Conservation (phyloP, 257 asterid species). For the Paulownia fortunei region DNA sequence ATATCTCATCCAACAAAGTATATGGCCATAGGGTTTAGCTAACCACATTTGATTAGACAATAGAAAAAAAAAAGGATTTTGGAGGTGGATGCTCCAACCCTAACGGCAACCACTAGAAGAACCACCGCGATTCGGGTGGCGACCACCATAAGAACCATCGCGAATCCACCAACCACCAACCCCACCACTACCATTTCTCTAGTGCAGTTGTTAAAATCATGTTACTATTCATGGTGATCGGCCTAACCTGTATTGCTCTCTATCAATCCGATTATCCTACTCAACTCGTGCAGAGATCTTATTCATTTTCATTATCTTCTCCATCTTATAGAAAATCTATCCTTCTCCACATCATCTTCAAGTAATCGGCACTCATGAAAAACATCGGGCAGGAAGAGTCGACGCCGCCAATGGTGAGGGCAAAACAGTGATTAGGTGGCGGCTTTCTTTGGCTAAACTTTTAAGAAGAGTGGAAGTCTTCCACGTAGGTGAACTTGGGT, state of each 20-base stretch:
- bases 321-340: too few relatives aligned
- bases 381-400: too few relatives aligned
- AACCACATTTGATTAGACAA: too few relatives aligned
- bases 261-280: slow-evolving; percentile 32
- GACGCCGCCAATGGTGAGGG: too few relatives aligned
- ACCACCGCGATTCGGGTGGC: slow-evolving; percentile 36
- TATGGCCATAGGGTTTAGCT: too few relatives aligned
- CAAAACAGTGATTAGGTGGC: too few relatives aligned
- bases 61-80: slow-evolving; percentile 30
- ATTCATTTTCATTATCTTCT: neutral
- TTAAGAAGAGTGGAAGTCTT: neutral
- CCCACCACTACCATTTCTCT: slow-evolving; percentile 6
- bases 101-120: slow-evolving; percentile 10
- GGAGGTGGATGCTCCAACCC: slow-evolving; percentile 22
- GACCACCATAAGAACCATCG: slow-evolving; percentile 24
- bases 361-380: too few relatives aligned
- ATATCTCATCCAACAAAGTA: too few relatives aligned
- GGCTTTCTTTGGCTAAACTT: neutral
- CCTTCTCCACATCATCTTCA: too few relatives aligned
- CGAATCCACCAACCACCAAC: neutral
- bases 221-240: slow-evolving; percentile 29
- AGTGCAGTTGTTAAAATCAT: slow-evolving; percentile 10
- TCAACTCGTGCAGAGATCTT: slow-evolving; percentile 18
- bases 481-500: neutral
- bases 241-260: slow-evolving; percentile 28